Percentiles rank a stretch among this genome's conserved stretches.
Conservation (phyloP, 371 early-diverging fungal species). For the Funneliformis caledonium region DNA sequence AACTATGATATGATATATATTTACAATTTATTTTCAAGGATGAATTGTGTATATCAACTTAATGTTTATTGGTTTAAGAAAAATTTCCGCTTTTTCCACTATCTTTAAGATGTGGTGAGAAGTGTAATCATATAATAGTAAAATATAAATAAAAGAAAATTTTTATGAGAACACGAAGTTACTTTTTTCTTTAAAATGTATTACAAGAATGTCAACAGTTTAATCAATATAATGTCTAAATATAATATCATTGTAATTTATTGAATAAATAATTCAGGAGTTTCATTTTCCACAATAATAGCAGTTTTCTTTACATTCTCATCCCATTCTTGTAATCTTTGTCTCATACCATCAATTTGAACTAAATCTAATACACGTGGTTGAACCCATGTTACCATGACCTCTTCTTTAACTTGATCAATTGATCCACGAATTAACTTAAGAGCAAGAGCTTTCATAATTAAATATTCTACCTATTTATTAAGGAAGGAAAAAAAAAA, state of each 20-base stretch:
- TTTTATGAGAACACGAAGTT: too few relatives aligned
- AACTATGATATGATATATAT: too few relatives aligned
- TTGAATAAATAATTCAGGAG: conserved; percentile 44
- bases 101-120: too few relatives aligned
- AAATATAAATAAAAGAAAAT: too few relatives aligned
- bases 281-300: conserved; percentile 63
- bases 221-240: neutral
- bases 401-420: conserved; percentile 90
- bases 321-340: conserved; percentile 61
- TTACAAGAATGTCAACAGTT: too few relatives aligned
- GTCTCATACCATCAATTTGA: conserved; percentile 83
- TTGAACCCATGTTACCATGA: conserved; percentile 94
- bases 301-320: conserved; percentile 63
- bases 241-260: conserved; percentile 11
- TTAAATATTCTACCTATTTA: conserved; percentile 88
- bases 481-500: neutral
- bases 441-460: conserved; percentile 96
- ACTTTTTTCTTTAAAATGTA: too few relatives aligned
- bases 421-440: conserved; percentile 92
- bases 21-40: too few relatives aligned
- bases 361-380: conserved; percentile 91
- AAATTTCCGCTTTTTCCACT: too few relatives aligned
- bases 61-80: too few relatives aligned
- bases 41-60: too few relatives aligned
- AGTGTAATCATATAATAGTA: too few relatives aligned